Evolutionary conservation across 2,329 filamentous ascomycete species (phyloP), one percentile per base, ranked within the genome.

Genomic region (Pseudogymnoascus sp.): DNA sequence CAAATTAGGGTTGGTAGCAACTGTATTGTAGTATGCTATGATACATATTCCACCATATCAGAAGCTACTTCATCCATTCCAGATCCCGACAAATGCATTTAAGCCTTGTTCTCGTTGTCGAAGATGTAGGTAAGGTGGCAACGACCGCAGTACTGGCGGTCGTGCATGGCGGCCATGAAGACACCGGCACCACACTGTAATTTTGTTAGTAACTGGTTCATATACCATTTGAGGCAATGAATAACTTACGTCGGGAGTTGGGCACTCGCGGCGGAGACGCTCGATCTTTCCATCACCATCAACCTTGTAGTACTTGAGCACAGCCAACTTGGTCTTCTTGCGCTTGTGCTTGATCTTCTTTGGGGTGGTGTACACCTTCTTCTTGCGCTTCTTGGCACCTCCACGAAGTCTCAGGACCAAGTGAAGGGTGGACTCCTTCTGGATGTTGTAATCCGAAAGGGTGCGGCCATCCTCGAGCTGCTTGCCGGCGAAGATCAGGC

Each of bases 321-420:
- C 93, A 76, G 95, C 95, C 80, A 99, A 85, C 90, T 99, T 99
- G 88, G 90, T 96, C 93, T 99, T 99, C 92, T 97, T 99, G 86
- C 92, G 90, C 93, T 99, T 99, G 89, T 99, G 95, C 95, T 99
- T 99, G 90, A 99, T 99, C 92, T 99, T 99, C 93, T 99, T 99
- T 80, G 95, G 95, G 76, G 95, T 99, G 79, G 91, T 97, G 90
- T 99, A 99, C 74, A 99, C 95, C 93, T 99, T 99, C 92, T 96
- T 96, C 91, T 99, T 99, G 82, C 96, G 88, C 91, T 97, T 97
- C 92, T 99, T 99, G 78, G 81, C 93, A 81, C 93, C 95, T 86
- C 95, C 95, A 87, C 93, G 95, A 67, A 99, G 92, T 78, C 95
- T 91, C 74, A 99, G 89, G 75, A 99, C 95, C 74, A 97, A 84